A percentile compares a stretch with the other conserved stretches of the same genome.
Evolutionary conservation across 2,329 filamentous ascomycete species (phyloP).

Genomic region (Exserohilum rostratum): DNA sequence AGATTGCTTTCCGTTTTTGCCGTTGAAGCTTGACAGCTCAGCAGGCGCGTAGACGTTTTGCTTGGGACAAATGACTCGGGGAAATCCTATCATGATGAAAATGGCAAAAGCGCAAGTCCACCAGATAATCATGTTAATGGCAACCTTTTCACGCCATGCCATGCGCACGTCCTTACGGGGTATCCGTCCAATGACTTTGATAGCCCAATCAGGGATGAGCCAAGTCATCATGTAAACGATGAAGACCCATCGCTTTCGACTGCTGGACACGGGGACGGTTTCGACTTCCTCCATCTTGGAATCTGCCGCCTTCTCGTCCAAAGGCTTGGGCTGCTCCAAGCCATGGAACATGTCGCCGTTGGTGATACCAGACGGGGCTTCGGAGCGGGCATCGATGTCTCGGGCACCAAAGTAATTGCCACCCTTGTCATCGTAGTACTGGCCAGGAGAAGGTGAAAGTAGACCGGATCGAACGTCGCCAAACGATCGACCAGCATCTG

Average conservation of each 20-base stretch:
- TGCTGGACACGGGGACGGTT: slow-evolving; percentile 75
- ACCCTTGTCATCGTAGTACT: slow-evolving; percentile 76
- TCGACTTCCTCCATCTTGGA: slow-evolving; percentile 91
- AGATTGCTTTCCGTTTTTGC: slow-evolving; percentile 67
- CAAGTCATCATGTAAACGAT: slow-evolving; percentile 84
- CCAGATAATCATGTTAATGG: slow-evolving; percentile 99
- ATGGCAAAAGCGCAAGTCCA: slow-evolving; percentile 74
- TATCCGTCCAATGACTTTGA: slow-evolving; percentile 81
- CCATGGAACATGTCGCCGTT: slow-evolving; percentile 97
- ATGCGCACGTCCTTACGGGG: slow-evolving; percentile 87
- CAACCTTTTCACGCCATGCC: slow-evolving; percentile 96
- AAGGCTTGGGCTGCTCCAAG: slow-evolving; percentile 88
- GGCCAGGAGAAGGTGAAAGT: slow-evolving; percentile 62
- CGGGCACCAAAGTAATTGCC: slow-evolving; percentile 81
- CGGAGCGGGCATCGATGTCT: slow-evolving; percentile 84
- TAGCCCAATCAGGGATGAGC: slow-evolving; percentile 82
- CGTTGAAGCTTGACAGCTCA: slow-evolving; percentile 77
- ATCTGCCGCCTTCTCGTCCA: slow-evolving; percentile 94
- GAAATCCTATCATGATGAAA: slow-evolving; percentile 92
- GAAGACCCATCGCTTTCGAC: slow-evolving; percentile 89
- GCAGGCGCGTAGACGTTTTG: slow-evolving; percentile 83
- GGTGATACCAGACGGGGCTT: slow-evolving; percentile 91
- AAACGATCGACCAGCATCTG: slow-evolving; percentile 60
- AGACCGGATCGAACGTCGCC: slow-evolving; percentile 65
- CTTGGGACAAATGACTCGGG: slow-evolving; percentile 84